These are phyloP conservation scores for Caloboletus inedulis DNA, from an alignment of 1,284 basidiomycete genomes.

Conservation along the genomic window DNA sequence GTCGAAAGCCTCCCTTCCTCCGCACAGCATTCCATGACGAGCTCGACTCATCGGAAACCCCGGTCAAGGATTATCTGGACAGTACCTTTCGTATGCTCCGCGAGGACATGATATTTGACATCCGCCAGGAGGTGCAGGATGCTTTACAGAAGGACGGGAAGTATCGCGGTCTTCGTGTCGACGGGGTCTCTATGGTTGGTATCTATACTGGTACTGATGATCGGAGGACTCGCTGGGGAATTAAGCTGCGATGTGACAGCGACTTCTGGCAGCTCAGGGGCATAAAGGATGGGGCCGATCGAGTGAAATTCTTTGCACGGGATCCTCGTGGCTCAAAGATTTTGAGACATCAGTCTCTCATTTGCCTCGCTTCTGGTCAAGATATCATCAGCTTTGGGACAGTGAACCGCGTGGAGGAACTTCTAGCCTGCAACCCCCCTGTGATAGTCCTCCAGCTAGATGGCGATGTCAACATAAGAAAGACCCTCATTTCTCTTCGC, in stretches of 20 bases:
- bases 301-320: conserved; percentile 37
- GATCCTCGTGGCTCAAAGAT: conserved; percentile 38
- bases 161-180: conserved; percentile 40
- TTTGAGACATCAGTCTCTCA: conserved; percentile 49
- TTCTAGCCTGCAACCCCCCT: conserved; percentile 45
- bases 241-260: conserved; percentile 40
- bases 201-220: conserved; percentile 36
- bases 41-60: conserved; percentile 33
- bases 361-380: conserved; percentile 47
- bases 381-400: conserved; percentile 51
- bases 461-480: conserved; percentile 35
- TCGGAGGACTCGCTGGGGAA: conserved; percentile 45
- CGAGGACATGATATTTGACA: conserved; percentile 64
- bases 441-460: conserved; percentile 52
- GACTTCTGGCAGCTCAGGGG: conserved; percentile 42
- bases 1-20: conserved; percentile 29
- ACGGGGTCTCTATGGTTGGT: conserved; percentile 37
- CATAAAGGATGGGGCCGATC: conserved; percentile 21
- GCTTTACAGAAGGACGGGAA: conserved; percentile 40
- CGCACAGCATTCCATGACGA: conserved; percentile 38
- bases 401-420: conserved; percentile 51
- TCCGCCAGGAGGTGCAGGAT: conserved; percentile 54
- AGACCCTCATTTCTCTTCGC: conserved; percentile 40
- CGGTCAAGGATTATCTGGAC: conserved; percentile 50
- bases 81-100: conserved; percentile 62